Conservation (phyloP, 306 rosid genomes). For the Quercus rubra region DNA sequence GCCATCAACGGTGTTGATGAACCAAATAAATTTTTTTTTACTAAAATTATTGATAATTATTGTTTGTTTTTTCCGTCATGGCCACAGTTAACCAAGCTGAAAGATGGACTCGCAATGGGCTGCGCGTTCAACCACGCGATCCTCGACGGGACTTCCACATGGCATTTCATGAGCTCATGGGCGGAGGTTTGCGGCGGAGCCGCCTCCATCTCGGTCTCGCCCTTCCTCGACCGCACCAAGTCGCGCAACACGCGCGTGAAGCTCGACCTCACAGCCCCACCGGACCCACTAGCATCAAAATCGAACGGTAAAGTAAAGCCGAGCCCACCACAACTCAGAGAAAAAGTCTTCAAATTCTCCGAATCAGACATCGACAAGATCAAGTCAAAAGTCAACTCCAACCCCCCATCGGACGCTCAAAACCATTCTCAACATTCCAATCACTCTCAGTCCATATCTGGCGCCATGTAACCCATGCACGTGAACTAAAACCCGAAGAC, state of each 20-base stretch:
- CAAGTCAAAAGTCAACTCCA: slow-evolving; percentile 57
- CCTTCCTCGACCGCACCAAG: slow-evolving; percentile 72
- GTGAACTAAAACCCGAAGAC: slow-evolving; percentile 78
- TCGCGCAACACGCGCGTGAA: slow-evolving; percentile 78
- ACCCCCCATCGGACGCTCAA: slow-evolving; percentile 47
- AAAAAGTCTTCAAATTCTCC: slow-evolving; percentile 77
- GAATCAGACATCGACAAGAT: slow-evolving; percentile 72
- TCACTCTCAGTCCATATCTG: slow-evolving; percentile 77
- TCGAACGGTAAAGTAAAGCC: slow-evolving; percentile 37
- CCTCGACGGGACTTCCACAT: slow-evolving; percentile 84
- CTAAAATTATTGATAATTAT: too few species aligned
- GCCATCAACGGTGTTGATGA: too few species aligned
- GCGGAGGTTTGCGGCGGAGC: slow-evolving; percentile 67
- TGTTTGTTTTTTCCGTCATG: neutral
- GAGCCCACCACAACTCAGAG: slow-evolving; percentile 37
- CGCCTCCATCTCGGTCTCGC: slow-evolving; percentile 40
- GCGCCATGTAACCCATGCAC: slow-evolving; percentile 82
- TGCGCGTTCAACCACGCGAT: slow-evolving; percentile 90
- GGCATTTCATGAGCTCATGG: slow-evolving; percentile 98
- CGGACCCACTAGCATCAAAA: slow-evolving; percentile 8
- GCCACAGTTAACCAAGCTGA: slow-evolving; percentile 72
- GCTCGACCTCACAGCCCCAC: slow-evolving; percentile 64
- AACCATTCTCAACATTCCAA: slow-evolving; percentile 90
- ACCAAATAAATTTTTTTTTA: too few species aligned
- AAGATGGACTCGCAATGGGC: slow-evolving; percentile 87